phyloP scores from a whole-genome alignment of 1,284 basidiomycete species.

The Golubevia sp. region DNA sequence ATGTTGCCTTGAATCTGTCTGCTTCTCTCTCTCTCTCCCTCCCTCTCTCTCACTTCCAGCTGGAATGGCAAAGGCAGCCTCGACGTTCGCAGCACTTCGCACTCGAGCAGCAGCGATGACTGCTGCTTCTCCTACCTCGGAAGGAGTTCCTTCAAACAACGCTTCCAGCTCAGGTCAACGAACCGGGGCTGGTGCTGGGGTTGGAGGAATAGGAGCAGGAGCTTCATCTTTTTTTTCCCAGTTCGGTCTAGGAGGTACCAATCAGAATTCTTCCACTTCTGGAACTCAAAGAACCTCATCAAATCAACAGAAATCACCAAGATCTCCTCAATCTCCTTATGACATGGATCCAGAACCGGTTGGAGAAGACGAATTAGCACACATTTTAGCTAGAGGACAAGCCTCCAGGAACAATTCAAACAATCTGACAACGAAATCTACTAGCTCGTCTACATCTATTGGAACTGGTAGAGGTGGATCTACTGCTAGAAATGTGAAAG shows the following conservation, averaged over 20 bases:
- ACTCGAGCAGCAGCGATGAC: not conserved
- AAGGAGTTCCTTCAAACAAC: not conserved
- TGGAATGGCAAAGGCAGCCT: conserved; percentile 33
- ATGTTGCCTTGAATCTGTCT: too few species aligned
- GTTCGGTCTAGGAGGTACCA: not conserved
- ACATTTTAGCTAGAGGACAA: conserved; percentile 33
- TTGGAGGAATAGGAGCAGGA: too few species aligned
- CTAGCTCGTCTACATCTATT: not conserved
- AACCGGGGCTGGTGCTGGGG: too few species aligned
- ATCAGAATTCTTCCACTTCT: not conserved
- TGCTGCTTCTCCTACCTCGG: not conserved
- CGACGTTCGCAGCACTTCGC: conserved; percentile 32
- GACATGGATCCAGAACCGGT: conserved; percentile 39
- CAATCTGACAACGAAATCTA: too few species aligned
- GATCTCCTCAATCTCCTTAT: not conserved
- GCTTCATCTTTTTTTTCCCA: not conserved
- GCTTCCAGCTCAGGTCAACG: not conserved
- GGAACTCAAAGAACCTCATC: not conserved
- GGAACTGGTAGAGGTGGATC: conserved; percentile 4
- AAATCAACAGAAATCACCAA: not conserved
- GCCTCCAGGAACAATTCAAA: conserved; percentile 2
- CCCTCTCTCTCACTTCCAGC: not conserved
- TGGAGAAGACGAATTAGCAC: conserved; percentile 43
- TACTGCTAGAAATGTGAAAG: conserved; percentile 2
- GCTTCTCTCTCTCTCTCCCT: not conserved